Percentiles rank a stretch among this genome's conserved stretches.
Conservation (phyloP, 495 filamentous ascomycete genomes). For the Chaetomidium leptoderma region DNA sequence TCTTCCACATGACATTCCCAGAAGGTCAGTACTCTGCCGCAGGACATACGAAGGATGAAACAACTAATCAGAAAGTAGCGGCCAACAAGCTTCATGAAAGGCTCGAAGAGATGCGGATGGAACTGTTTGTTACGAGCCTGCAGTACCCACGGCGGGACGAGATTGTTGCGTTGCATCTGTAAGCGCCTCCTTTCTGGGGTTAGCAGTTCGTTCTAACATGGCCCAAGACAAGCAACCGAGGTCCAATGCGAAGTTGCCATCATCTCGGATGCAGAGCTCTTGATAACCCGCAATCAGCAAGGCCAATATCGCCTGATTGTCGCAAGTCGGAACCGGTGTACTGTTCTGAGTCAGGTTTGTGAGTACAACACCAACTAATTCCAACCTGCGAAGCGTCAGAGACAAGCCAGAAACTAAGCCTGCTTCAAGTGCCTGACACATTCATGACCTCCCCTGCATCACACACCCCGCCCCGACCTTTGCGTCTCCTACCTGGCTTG, state of each 20-base stretch:
- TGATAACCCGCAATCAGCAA: conserved; percentile 13
- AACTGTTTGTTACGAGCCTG: conserved; percentile 22
- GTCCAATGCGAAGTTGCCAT: conserved; percentile 23
- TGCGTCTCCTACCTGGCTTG: conserved; percentile 16
- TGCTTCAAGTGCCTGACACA: neutral
- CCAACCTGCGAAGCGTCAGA: neutral
- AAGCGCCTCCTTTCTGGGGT: neutral
- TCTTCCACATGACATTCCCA: neutral
- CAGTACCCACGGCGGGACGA: conserved; percentile 20
- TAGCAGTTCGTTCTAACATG: neutral
- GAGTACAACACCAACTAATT: neutral
- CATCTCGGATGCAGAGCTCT: conserved; percentile 22
- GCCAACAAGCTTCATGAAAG: conserved; percentile 15
- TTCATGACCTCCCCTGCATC: neutral
- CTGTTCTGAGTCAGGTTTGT: conserved; percentile 21
- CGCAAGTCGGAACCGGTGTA: conserved; percentile 23
- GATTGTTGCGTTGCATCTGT: conserved; percentile 23
- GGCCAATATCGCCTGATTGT: conserved; percentile 19
- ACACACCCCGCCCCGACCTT: neutral
- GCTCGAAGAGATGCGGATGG: conserved; percentile 24
- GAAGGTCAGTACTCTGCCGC: neutral
- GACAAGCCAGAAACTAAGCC: neutral
- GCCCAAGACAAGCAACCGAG: conserved; percentile 15
- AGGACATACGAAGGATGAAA: neutral
- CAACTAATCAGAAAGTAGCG: conserved; percentile 1